Percentiles rank a stretch among this genome's conserved stretches.
Conservation (phyloP, 1,139 yeast species). For the Geotrichum europaeum region DNA sequence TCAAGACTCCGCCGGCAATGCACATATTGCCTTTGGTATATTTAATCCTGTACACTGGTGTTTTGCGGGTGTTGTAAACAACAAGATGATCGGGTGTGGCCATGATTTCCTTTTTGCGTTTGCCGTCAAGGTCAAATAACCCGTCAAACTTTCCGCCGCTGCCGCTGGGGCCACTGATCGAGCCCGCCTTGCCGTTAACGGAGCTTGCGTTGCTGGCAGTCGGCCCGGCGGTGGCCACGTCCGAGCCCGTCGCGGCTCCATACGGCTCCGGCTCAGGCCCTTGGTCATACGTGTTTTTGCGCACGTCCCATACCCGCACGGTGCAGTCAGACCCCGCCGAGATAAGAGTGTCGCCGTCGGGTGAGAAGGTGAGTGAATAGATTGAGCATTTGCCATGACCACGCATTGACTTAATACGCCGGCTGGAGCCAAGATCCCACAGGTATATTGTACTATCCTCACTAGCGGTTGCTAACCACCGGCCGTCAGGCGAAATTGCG, state of each 20-base stretch:
- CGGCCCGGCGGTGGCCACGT: conserved; percentile 16
- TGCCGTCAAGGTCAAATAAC: conserved; percentile 35
- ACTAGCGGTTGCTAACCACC: conserved; percentile 94
- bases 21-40: conserved; percentile 88
- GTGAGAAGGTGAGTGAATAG: conserved; percentile 77
- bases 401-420: conserved; percentile 66
- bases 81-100: conserved; percentile 90
- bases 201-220: conserved; percentile 14
- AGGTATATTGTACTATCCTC: conserved; percentile 84
- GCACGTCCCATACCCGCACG: conserved; percentile 93
- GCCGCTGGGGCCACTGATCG: conserved; percentile 3
- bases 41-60: conserved; percentile 89
- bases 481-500: conserved; percentile 93
- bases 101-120: conserved; percentile 56
- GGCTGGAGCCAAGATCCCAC: conserved; percentile 94
- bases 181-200: conserved; percentile 19
- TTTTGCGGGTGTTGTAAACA: conserved; percentile 88
- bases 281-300: conserved; percentile 72
- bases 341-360: conserved; percentile 82
- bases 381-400: conserved; percentile 91
- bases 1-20: conserved; percentile 85
- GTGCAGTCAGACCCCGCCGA: conserved; percentile 92
- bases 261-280: conserved; percentile 56
- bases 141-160: conserved; percentile 3
- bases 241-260: conserved; percentile 10